Base-by-base conservation (phyloP, 2,329 filamentous ascomycete genomes). In the Trichophyton schoenleinii region DNA sequence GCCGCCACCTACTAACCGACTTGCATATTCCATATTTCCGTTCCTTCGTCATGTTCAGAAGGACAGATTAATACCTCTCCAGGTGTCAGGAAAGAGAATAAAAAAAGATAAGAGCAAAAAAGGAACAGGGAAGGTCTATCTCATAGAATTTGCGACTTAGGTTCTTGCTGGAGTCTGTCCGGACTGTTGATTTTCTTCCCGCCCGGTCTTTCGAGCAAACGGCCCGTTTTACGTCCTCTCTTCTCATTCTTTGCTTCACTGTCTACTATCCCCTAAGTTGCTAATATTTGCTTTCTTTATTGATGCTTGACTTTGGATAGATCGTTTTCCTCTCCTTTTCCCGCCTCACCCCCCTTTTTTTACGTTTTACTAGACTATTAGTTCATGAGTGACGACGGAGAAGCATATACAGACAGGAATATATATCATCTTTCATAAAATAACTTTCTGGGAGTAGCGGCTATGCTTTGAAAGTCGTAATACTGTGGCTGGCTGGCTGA, bases 11-110 rank as follows among this genome's bases (percentile, higher is more conserved):
- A 38, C 34, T 38, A 38, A 38, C 34, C 9, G 11, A 13, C 34
- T 38, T 38, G 34, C 34, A 38, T 38, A 38, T 38, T 38, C 34
- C 34, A 38, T 38, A 38, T 13, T 38, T 38, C 34, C 11, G 9
- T 38, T 62, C 55, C 63, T 60, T 64, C 60, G 46, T 41, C 66
- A 64, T 66, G 48, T 42, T 34, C 42, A 36, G 49, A 48, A 34
- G 57, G 18, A n/a, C 34, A 38, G 11, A 38, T 38, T 31, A 36
- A 57, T 57, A 57, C 34, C 31, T 44, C 31, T 44, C 41, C 5
- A 44, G 41, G n/a, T 38, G 34, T 38, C 34, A 38, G 34, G 34
- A 13, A 38, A 38, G 11, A 38, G 9, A 38, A 38, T 38, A 36
- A 11, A 38, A 38, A 44, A 44, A n/a, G 41, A 44, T n/a, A n/a